phyloP scores from a whole-genome alignment of 2,329 filamentous ascomycete species.

The Zymoseptoria passerinii region DNA sequence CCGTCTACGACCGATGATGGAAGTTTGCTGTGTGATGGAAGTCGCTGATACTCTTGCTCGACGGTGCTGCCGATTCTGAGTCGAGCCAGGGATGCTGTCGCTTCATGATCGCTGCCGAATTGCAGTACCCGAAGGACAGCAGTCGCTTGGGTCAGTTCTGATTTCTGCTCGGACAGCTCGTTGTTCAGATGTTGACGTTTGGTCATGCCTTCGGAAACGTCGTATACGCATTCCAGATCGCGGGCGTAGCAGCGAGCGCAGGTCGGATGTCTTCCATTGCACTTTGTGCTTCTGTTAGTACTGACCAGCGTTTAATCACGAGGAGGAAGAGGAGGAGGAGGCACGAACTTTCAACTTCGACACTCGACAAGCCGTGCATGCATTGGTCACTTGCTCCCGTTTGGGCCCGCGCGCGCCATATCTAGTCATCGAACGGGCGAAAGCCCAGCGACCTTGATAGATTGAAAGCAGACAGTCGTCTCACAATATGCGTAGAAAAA shows the following conservation, averaged over 20 bases:
- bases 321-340: neutral
- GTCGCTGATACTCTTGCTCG: conserved; percentile 2
- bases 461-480: neutral
- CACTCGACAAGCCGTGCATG: conserved; percentile 4
- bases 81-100: conserved; percentile 15
- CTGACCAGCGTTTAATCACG: too few relatives aligned
- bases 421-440: neutral
- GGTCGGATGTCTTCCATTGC: conserved; percentile 14
- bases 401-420: neutral
- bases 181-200: conserved; percentile 16
- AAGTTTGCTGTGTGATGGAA: neutral
- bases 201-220: conserved; percentile 19
- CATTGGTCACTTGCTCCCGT: conserved; percentile 5
- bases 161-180: conserved; percentile 9
- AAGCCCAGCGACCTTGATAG: neutral
- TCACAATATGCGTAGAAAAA: neutral
- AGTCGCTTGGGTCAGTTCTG: conserved; percentile 9
- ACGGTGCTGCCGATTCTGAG: conserved; percentile 17
- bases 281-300: conserved; percentile 2
- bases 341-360: conserved; percentile 6
- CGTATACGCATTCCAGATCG: conserved; percentile 12
- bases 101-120: conserved; percentile 14
- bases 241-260: conserved; percentile 10
- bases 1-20: too few relatives aligned
- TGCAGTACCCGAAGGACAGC: conserved; percentile 14